Base-by-base conservation (phyloP, 2,329 filamentous ascomycete species). In the Fusarium vanettenii region DNA sequence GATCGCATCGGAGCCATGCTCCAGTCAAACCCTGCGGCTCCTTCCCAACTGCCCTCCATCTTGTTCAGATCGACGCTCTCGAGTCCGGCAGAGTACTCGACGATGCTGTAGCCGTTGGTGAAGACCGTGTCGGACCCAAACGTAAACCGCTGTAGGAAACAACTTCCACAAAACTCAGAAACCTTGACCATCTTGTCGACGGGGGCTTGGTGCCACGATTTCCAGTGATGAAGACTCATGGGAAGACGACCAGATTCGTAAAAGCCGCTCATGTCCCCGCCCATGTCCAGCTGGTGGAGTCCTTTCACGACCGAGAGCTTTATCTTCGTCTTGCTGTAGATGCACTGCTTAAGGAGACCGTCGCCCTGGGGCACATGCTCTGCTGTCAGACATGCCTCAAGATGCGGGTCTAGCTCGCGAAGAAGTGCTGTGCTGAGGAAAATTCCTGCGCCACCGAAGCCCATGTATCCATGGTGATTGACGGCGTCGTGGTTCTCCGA, bases 211-310 rank as follows among this genome's bases (percentile, higher is more conserved):
- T 90, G 90, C 89, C 89, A 91, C 14, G 86, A 88, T 79, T 90
- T 91, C 89, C 89, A 92, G 82, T 92, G 90, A 78, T 92, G 90
- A 8, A 92, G 82, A 60, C 87, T 90, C 14, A 91, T 81, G 0
- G 89, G 87, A n/a, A 84, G 81, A 27, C 85, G 80, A 1, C 89
- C 88, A 3, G 87, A 86, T 81, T 92, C 90, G 79, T 90, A 92
- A 76, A 91, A 90, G 0, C 90, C 90, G 2, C 87, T 87, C 25
- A 86, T 80, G 69, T 92, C 89, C 37, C 84, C 85, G 39, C 82
- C 82, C 71, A 91, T 81, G 77, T 92, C 90, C 63, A 91, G 84
- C 79, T 92, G 90, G 72, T 87, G 87, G 22, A 92, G 83, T 3
- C 86, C 87, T 7, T 85, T 84, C n/a, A 91, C 82, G 31, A 88